These are phyloP conservation scores for Fusarium tupiense DNA, from an alignment of 2,329 filamentous ascomycete species.

Conservation along the genomic window DNA sequence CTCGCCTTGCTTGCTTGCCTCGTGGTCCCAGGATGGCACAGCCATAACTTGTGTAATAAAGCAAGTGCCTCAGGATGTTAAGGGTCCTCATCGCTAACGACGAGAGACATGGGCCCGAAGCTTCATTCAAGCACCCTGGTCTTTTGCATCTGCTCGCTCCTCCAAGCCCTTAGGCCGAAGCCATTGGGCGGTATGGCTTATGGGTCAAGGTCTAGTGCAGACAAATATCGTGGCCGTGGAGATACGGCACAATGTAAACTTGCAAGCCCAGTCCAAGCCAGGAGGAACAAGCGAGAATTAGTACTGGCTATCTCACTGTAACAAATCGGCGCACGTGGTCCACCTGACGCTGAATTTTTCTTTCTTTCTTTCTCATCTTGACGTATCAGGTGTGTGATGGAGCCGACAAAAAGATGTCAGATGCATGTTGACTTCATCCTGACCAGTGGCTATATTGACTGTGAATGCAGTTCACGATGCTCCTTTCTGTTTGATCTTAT, in stretches of 20 bases:
- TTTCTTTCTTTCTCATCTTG: background rate
- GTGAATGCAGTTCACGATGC: background rate
- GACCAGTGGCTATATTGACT: slow-evolving; percentile 15
- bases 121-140: slow-evolving; percentile 22
- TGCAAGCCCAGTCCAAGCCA: slow-evolving; percentile 12
- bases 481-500: background rate
- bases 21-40: slow-evolving; percentile 40
- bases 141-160: slow-evolving; percentile 22
- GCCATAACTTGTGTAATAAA: slow-evolving; percentile 24
- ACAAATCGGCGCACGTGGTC: slow-evolving; percentile 27
- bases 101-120: slow-evolving; percentile 17
- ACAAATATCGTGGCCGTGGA: slow-evolving; percentile 30
- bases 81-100: slow-evolving; percentile 28
- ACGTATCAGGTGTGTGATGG: slow-evolving; percentile 20
- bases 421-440: slow-evolving; percentile 21
- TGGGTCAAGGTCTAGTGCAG: slow-evolving; percentile 33
- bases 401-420: slow-evolving; percentile 10
- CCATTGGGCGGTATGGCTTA: slow-evolving; percentile 30
- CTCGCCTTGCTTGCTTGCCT: slow-evolving; percentile 37
- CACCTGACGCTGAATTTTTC: background rate
- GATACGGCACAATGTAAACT: slow-evolving; percentile 17
- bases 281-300: slow-evolving; percentile 10
- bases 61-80: slow-evolving; percentile 14
- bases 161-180: slow-evolving; percentile 29
- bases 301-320: slow-evolving; percentile 19